Evolutionary conservation across 306 rosid species (phyloP).

Genomic region (Aeschynomene evenia): DNA sequence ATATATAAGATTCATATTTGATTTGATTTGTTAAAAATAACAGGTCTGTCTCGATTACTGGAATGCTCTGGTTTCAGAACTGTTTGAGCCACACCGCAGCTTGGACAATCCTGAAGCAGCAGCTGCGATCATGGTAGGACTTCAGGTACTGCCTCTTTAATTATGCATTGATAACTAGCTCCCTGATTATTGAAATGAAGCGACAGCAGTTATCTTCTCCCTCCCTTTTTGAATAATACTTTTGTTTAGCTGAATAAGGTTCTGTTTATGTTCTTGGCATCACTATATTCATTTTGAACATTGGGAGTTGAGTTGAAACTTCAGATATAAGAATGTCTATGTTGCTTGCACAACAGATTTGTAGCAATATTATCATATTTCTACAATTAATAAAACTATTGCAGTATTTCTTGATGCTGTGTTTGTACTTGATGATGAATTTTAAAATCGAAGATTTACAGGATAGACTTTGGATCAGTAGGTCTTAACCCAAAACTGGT

Average conservation of each 20-base stretch:
- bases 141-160: conserved; percentile 58
- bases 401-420: background rate
- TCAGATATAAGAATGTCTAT: background rate
- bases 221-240: background rate
- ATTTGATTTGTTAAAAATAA: conserved; percentile 38
- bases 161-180: conserved; percentile 14
- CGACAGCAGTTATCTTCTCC: background rate
- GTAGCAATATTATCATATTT: background rate
- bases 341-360: background rate
- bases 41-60: conserved; percentile 98
- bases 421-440: no score
- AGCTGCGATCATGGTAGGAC: conserved; percentile 45
- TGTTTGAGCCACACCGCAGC: conserved; percentile 49
- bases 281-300: background rate
- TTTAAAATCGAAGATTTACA: no score
- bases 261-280: background rate
- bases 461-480: background rate
- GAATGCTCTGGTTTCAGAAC: conserved; percentile 85
- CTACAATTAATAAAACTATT: background rate
- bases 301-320: background rate
- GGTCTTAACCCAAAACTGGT: background rate
- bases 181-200: background rate
- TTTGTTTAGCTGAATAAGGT: background rate
- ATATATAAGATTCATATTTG: conserved; percentile 34
- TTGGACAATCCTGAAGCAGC: conserved; percentile 43